Evolutionary conservation across 306 rosid genomes (phyloP).

Genomic region (Quercus engelmannii): DNA sequence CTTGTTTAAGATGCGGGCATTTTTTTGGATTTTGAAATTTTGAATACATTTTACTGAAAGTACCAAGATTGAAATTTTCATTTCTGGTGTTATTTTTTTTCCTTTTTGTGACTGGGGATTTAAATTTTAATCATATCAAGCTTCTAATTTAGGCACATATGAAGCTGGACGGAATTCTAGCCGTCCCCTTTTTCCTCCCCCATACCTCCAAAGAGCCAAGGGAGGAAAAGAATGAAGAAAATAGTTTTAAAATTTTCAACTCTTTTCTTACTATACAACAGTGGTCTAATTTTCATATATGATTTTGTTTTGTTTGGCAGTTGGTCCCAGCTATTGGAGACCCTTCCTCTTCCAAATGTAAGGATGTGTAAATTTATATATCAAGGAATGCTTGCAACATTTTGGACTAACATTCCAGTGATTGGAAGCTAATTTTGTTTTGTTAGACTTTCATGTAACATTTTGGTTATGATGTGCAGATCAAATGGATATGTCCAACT

Average conservation of each 20-base stretch:
- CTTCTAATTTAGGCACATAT: too few relatives aligned
- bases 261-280: too few relatives aligned
- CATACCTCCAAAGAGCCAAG: too few relatives aligned
- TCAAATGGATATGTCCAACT: constrained; percentile 99
- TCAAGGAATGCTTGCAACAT: constrained; percentile 2
- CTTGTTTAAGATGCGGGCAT: not conserved
- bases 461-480: constrained; percentile 48
- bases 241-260: too few relatives aligned
- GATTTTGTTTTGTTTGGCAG: constrained; percentile 46
- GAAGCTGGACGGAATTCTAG: too few relatives aligned
- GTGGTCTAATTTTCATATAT: not conserved
- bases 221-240: too few relatives aligned
- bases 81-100: not conserved
- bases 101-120: too few relatives aligned
- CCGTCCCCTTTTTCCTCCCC: too few relatives aligned
- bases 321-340: constrained; percentile 97
- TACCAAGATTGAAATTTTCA: not conserved
- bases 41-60: not conserved
- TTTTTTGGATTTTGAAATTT: not conserved
- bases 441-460: not conserved
- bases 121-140: too few relatives aligned
- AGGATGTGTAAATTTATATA: constrained; percentile 28
- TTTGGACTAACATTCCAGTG: not conserved
- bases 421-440: constrained; percentile 6
- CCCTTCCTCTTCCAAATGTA: constrained; percentile 94